Conservation (phyloP, 2,329 filamentous ascomycete genomes). For the Epichloe uncinata region DNA sequence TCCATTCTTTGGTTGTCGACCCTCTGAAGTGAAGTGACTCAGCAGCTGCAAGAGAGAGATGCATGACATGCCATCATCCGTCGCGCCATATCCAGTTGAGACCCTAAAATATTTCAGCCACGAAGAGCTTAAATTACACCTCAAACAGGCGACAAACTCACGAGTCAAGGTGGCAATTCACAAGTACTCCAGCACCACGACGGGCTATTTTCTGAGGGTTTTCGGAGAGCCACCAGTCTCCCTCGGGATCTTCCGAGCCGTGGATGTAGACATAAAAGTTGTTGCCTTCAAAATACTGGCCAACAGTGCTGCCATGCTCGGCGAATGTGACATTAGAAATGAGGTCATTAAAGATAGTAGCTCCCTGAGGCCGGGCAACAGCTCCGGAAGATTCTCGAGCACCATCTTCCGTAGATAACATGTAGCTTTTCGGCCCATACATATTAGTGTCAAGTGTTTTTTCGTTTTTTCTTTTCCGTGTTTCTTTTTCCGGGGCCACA, state of each 20-base stretch:
- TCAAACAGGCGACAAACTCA: slow-evolving; percentile 17
- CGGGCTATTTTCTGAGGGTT: slow-evolving; percentile 30
- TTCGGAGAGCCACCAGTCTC: slow-evolving; percentile 55
- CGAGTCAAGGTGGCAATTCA: slow-evolving; percentile 89
- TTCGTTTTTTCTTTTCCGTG: background rate
- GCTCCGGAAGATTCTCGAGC: no score
- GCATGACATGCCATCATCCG: slow-evolving; percentile 84
- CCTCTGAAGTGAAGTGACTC: slow-evolving; percentile 65
- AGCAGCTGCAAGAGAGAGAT: slow-evolving; percentile 77
- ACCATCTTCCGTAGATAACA: background rate
- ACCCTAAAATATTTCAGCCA: slow-evolving; percentile 41
- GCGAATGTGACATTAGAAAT: slow-evolving; percentile 62
- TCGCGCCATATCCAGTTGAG: slow-evolving; percentile 82
- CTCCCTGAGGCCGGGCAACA: slow-evolving; percentile 15
- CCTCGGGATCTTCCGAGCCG: slow-evolving; percentile 59
- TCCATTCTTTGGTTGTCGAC: slow-evolving; percentile 62
- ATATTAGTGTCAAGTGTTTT: background rate
- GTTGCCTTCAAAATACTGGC: slow-evolving; percentile 78
- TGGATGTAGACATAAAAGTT: slow-evolving; percentile 89
- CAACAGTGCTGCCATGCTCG: slow-evolving; percentile 12
- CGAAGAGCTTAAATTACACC: background rate
- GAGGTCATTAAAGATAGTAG: slow-evolving; percentile 67
- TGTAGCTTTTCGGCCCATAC: background rate
- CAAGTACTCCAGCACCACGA: slow-evolving; percentile 64
- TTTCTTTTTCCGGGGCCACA: background rate